Evolutionary conservation across 306 rosid species (phyloP), one percentile per base, ranked within the genome.

Genomic region (Astragalus membranaceus): DNA sequence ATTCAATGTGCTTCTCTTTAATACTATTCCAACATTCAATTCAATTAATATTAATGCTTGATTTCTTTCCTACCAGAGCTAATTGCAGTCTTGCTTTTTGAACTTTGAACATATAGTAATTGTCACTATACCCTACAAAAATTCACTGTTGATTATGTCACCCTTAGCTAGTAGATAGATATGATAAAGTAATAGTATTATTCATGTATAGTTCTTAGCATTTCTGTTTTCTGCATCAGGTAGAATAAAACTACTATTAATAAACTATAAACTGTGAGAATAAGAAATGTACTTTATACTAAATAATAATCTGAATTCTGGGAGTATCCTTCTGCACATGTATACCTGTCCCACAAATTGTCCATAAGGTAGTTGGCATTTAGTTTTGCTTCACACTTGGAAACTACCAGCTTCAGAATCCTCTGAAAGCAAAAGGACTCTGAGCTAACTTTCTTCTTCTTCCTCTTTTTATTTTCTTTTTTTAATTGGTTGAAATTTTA

Each of bases 291-390:
- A 69, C 80, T 55, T 69, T 43, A 58, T 48, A 33, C 30, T 35
- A 69, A 69, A 82, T 70, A 54, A 59, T 16, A 17, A 44, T 67
- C 64, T 44, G 56, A 70, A 72, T 59, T 66, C 46, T 53, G 37
- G 61, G 49, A 67, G 26, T 63, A 39, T 29, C 30, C 36, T 43
- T 39, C 39, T 67, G 86, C 86, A 82, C 86, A 83, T 76, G 87
- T 78, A 57, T 15, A 37, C 56, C 42, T 63, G 82, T 72, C 87
- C 82, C 71, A 74, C 78, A 78, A 20, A 56, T 62, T 59, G 64
- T 76, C 64, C 13, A 79, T 69, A 43, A 43, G 55, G 75, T 69
- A 17, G 82, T 73, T 83, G 75, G 82, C 84, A 76, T 76, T 82
- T 76, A 76, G 66, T 73, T 79, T 69, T 69, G 75, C 71, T 62